These are phyloP conservation scores for Galerina marginata DNA, from an alignment of 768 basidiomycete genomes.

Conservation along the genomic window DNA sequence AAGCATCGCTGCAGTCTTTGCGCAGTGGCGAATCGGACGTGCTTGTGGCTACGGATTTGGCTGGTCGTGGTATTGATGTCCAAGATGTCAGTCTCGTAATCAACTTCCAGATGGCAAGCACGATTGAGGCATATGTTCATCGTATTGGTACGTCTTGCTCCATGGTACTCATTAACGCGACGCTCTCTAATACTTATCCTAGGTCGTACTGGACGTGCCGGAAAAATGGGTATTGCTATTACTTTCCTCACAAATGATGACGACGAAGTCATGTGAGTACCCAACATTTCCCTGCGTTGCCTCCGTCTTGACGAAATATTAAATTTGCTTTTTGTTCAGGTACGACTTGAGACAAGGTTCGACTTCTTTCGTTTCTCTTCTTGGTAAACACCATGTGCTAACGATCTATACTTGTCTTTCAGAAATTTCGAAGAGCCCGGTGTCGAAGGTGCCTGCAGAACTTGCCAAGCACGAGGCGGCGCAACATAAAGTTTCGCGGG, in stretches of 20 bases:
- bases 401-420: conserved; percentile 15
- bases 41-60: conserved; percentile 95
- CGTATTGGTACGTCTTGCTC: conserved; percentile 79
- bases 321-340: conserved; percentile 47
- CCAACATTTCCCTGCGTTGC: conserved; percentile 10
- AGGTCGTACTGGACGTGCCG: conserved; percentile 98
- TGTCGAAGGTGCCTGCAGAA: conserved; percentile 87
- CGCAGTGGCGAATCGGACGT: conserved; percentile 87
- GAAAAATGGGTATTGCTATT: conserved; percentile 91
- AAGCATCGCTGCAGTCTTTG: conserved; percentile 86
- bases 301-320: conserved; percentile 4
- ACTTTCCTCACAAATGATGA: conserved; percentile 97
- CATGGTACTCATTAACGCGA: background rate
- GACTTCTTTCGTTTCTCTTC: conserved; percentile 22
- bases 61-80: conserved; percentile 98
- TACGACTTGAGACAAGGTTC: conserved; percentile 94
- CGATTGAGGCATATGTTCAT: conserved; percentile 97
- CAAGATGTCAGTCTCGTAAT: conserved; percentile 95
- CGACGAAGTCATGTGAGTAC: conserved; percentile 92
- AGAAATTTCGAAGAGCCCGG: conserved; percentile 95
- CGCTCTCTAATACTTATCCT: background rate
- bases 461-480: conserved; percentile 92
- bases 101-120: conserved; percentile 97
- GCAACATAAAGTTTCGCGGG: conserved; percentile 87
- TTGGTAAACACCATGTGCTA: background rate